A percentile compares a stretch with the other conserved stretches of the same genome.
phyloP scores from a whole-genome alignment of 768 basidiomycete species.

The Cystobasidium tubakii region DNA sequence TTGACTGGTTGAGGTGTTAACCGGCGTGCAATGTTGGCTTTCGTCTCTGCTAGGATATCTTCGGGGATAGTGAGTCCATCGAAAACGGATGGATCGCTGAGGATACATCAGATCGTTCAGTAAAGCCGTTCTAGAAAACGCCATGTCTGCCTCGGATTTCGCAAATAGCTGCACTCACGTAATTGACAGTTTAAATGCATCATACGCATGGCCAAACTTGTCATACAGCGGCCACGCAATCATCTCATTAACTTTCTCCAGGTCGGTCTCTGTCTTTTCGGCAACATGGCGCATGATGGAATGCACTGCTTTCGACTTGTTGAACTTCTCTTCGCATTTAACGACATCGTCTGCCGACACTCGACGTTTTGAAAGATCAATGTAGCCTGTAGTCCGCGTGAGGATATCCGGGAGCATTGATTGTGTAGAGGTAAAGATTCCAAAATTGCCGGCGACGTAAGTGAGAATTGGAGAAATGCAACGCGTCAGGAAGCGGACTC shows the following conservation, averaged over 20 bases:
- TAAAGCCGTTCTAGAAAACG: too few species aligned
- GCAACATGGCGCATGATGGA: conserved; percentile 51
- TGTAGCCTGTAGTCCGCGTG: conserved; percentile 66
- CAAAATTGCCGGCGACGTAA: background rate
- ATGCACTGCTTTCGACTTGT: conserved; percentile 95
- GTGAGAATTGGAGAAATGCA: conserved; percentile 9
- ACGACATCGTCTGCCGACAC: conserved; percentile 96
- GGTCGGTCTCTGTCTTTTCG: conserved; percentile 51
- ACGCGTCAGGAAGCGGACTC: background rate
- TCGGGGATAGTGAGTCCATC: conserved; percentile 57
- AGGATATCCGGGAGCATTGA: background rate
- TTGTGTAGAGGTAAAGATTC: background rate
- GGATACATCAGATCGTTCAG: background rate
- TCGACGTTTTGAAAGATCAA: conserved; percentile 95
- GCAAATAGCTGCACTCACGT: conserved; percentile 57
- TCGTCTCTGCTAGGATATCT: conserved; percentile 61
- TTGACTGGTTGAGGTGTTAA: conserved; percentile 98
- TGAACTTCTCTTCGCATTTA: conserved; percentile 97
- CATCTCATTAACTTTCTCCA: conserved; percentile 81
- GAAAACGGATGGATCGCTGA: conserved; percentile 71
- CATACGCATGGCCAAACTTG: conserved; percentile 91
- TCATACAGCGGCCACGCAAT: conserved; percentile 88
- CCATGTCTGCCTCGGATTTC: background rate
- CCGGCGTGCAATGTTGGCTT: conserved; percentile 80
- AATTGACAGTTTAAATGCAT: conserved; percentile 94